These are phyloP conservation scores for Ogataea angusta DNA, from an alignment of 805 yeast species.

Conservation along the genomic window DNA sequence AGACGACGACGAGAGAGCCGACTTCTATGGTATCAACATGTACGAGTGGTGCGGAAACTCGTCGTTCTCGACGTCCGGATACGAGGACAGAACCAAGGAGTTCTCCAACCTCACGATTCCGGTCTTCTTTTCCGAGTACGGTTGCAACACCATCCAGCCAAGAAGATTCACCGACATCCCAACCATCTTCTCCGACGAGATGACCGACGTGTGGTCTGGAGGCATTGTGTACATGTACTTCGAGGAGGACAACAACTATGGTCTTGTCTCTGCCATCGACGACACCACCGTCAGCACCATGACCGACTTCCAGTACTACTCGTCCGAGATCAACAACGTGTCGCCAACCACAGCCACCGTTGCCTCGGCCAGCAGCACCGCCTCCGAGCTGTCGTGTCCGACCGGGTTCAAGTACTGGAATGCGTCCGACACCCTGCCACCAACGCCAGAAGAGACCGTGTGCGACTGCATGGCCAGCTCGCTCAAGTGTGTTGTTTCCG, in stretches of 20 bases:
- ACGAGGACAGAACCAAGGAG: constrained; percentile 58
- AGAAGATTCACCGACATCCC: constrained; percentile 71
- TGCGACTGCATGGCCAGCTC: constrained; percentile 64
- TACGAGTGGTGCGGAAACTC: constrained; percentile 84
- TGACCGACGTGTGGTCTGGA: constrained; percentile 88
- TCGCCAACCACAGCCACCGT: constrained; percentile 49
- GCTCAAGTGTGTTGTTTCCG: constrained; percentile 57
- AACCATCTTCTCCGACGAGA: constrained; percentile 57
- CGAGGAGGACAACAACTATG: constrained; percentile 71
- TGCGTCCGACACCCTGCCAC: constrained; percentile 69
- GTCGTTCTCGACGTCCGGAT: constrained; percentile 59
- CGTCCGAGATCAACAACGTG: constrained; percentile 52
- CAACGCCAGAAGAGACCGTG: constrained; percentile 64
- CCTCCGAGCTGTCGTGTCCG: constrained; percentile 58
- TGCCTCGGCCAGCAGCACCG: constrained; percentile 39
- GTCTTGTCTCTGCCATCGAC: constrained; percentile 57
- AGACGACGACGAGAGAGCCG: constrained; percentile 58
- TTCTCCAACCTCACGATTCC: constrained; percentile 68
- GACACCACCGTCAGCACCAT: constrained; percentile 52
- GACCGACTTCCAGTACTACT: constrained; percentile 61
- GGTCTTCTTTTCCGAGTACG: constrained; percentile 77
- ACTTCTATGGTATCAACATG: constrained; percentile 86
- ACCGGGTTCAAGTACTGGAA: constrained; percentile 54
- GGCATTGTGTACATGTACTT: constrained; percentile 87
- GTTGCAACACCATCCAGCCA: constrained; percentile 69